A percentile compares a stretch with the other conserved stretches of the same genome.
These are phyloP conservation scores for Dionaea muscipula DNA, from an alignment of 179 eudicot genomes.

Conservation along the genomic window DNA sequence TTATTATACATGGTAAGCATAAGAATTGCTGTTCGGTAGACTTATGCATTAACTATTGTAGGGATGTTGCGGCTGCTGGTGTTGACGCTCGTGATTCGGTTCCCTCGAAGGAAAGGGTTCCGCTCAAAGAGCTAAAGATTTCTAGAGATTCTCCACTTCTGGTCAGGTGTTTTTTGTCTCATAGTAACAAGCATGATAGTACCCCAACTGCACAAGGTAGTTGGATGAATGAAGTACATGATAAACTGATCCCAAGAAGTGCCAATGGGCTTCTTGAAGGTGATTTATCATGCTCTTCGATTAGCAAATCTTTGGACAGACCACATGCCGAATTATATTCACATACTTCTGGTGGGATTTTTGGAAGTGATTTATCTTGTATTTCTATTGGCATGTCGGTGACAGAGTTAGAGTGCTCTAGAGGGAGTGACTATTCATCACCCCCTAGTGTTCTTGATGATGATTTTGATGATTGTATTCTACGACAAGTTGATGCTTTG, in stretches of 20 bases:
- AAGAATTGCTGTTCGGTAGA: background rate
- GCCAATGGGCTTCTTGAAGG: background rate
- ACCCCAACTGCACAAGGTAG: constrained; percentile 8
- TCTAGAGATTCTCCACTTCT: constrained; percentile 23
- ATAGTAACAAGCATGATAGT: constrained; percentile 11
- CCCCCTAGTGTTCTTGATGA: constrained; percentile 32
- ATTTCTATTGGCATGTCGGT: constrained; percentile 20
- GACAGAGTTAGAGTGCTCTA: constrained; percentile 13
- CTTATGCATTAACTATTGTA: constrained; percentile 11
- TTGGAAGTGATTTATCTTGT: constrained; percentile 10
- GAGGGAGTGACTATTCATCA: constrained; percentile 16
- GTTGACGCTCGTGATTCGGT: constrained; percentile 1
- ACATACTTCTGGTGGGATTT: background rate
- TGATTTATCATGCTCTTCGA: too few relatives aligned
- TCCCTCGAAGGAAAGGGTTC: constrained; percentile 29
- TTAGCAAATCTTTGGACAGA: background rate
- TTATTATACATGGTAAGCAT: too few relatives aligned
- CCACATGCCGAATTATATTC: constrained; percentile 6
- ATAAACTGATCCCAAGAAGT: constrained; percentile 8
- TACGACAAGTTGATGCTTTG: constrained; percentile 62
- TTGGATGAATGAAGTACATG: constrained; percentile 3
- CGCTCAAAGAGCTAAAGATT: constrained; percentile 38
- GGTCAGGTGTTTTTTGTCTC: constrained; percentile 13
- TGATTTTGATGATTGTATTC: constrained; percentile 50
- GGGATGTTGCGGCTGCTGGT: constrained; percentile 8